These are phyloP conservation scores for Solanum gracilifrons DNA, from an alignment of 257 asterid genomes.

Conservation along the genomic window DNA sequence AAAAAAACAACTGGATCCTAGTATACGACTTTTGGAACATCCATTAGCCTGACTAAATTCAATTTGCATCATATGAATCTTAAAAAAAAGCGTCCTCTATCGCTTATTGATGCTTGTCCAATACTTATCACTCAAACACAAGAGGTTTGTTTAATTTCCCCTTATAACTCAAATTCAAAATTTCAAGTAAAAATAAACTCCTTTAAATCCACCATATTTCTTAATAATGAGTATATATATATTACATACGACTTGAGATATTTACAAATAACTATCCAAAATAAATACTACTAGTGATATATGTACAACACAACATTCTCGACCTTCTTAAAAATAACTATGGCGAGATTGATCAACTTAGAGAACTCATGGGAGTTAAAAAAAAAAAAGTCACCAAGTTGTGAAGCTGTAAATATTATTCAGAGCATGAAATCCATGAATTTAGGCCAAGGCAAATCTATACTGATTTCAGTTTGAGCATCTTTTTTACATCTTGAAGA, in stretches of 20 bases:
- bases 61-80: neutral
- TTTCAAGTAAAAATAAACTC: neutral
- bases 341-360: neutral
- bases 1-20: neutral
- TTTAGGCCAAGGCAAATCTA: conserved; percentile 40
- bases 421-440: conserved; percentile 52
- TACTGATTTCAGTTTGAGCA: conserved; percentile 25
- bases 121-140: neutral
- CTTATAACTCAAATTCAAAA: neutral
- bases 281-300: neutral
- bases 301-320: neutral
- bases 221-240: neutral
- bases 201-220: neutral
- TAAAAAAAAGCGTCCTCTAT: neutral
- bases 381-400: neutral
- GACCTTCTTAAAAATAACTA: neutral
- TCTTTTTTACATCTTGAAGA: conserved; percentile 37
- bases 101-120: neutral
- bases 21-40: neutral
- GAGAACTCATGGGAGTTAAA: neutral
- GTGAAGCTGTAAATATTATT: neutral
- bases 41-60: neutral
- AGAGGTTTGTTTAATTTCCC: neutral
- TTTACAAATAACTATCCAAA: neutral
- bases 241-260: neutral